Evolutionary conservation across 2,329 filamentous ascomycete species (phyloP).

Genomic region (Phialemoniopsis sp.): DNA sequence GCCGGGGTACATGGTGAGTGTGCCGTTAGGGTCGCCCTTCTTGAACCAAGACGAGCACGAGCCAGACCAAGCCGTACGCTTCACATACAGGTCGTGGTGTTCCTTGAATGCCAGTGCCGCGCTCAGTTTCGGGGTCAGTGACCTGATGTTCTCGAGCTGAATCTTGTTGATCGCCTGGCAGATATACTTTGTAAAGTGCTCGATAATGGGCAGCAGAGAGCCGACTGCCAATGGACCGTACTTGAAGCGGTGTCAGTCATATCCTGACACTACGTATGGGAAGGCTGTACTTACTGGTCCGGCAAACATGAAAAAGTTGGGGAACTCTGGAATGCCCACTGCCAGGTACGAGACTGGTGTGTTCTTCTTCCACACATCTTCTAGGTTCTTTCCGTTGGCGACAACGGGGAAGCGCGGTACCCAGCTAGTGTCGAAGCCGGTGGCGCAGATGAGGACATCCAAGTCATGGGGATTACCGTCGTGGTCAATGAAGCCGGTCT

Average conservation of each 20-base stretch:
- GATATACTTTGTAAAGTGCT: not conserved
- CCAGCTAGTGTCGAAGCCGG: slow-evolving; percentile 2
- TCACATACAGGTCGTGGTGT: not conserved
- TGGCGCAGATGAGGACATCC: slow-evolving; percentile 4
- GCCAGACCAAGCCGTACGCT: slow-evolving; percentile 1
- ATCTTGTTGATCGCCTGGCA: not conserved
- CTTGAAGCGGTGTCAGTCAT: too few species aligned
- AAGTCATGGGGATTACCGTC: not conserved
- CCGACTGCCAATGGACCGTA: not conserved
- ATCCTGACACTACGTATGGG: too few species aligned
- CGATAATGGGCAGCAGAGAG: not conserved
- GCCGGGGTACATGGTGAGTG: slow-evolving; percentile 9
- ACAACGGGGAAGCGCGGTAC: not conserved
- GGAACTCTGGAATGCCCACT: not conserved
- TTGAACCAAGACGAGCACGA: slow-evolving; percentile 11
- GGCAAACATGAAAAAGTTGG: not conserved
- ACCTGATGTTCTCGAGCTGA: not conserved
- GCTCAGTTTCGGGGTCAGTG: not conserved
- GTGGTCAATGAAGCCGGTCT: not conserved
- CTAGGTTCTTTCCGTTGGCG: not conserved
- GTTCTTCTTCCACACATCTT: not conserved
- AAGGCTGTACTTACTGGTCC: slow-evolving; percentile 1
- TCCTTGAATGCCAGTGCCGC: not conserved
- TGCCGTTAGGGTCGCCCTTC: slow-evolving; percentile 2
- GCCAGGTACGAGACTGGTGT: not conserved